These are phyloP conservation scores for Dendryphion nanum DNA, from an alignment of 2,329 filamentous ascomycete genomes.

Conservation along the genomic window DNA sequence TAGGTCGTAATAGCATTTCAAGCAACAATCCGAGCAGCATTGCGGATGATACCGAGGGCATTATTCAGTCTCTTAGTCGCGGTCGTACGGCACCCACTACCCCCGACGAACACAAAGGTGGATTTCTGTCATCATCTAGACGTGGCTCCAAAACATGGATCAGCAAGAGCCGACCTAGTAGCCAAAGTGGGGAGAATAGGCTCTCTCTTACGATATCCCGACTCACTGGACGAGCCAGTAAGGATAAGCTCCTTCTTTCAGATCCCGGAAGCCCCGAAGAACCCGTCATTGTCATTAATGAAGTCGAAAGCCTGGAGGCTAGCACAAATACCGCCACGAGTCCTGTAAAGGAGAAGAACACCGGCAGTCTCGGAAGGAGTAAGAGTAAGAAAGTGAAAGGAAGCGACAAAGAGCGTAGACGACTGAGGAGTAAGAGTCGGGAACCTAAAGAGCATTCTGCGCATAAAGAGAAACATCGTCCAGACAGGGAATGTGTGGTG, in stretches of 20 bases:
- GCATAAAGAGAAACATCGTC: conserved; percentile 23
- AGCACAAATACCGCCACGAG: conserved; percentile 5
- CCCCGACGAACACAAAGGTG: conserved; percentile 42
- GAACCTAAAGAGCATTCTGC: conserved; percentile 34
- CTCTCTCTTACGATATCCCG: conserved; percentile 43
- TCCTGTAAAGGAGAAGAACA: conserved; percentile 23
- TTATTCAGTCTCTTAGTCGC: conserved; percentile 24
- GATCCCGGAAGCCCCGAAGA: conserved; percentile 21
- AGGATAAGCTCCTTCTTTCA: conserved; percentile 36
- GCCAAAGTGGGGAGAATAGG: conserved; percentile 40
- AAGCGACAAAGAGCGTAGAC: conserved; percentile 22
- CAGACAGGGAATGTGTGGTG: conserved; percentile 45
- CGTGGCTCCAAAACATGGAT: conserved; percentile 33
- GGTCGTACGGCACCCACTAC: conserved; percentile 40
- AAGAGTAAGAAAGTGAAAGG: conserved; percentile 34
- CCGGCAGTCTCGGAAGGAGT: conserved; percentile 18
- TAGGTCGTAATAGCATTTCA: conserved; percentile 35
- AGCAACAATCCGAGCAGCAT: conserved; percentile 42
- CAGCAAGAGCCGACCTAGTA: conserved; percentile 42
- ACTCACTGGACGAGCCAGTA: conserved; percentile 42
- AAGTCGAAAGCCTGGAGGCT: conserved; percentile 15
- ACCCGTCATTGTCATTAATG: conserved; percentile 27
- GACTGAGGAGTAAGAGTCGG: conserved; percentile 41
- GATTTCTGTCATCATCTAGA: conserved; percentile 33
- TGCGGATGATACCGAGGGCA: conserved; percentile 37